Evolutionary conservation across 371 early-diverging fungal genomes (phyloP), one percentile per base, ranked within the genome.

Genomic region (Mucor ambiguus): DNA sequence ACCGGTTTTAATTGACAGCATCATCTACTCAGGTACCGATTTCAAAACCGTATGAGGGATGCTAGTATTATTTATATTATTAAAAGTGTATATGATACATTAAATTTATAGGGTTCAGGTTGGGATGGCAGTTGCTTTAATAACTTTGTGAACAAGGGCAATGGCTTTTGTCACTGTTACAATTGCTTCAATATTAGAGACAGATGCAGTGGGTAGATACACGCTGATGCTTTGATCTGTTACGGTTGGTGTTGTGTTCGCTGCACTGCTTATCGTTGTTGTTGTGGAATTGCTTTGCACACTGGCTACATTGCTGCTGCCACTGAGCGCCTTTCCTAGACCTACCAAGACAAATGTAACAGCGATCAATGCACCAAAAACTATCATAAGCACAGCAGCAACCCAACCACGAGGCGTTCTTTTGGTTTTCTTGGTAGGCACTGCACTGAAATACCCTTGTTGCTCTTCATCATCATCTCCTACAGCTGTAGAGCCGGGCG

Each of bases 401-500:
- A 65, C 20, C 65, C 65, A 64, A 7, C 61, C 49, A 2, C 61
- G 61, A 1, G 65, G 30, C 3, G 57, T 26, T 38, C 52, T 55
- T 20, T 60, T 69, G 11, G 30, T 26, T n/a, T 18, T 55, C 14
- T 56, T 59, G n/a, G 20, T 49, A 0, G 58, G 12, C 10, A 22
- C 5, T 16, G 29, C 18, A 33, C 44, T 44, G 20, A 63, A 62
- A 57, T 67, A 61, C 11, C 46, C 43, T 20, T 37, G 37, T 5
- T 32, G 44, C 54, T 63, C 59, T 56, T 32, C 60, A n/a, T 68
- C 68, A 12, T 63, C 68, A n/a, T 63, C 62, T 1, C 58, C 68
- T 12, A 67, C 63, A 5, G 68, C 68, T 14, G 68, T 67, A 2
- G 68, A 67, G 16, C 68, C 62, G n/a, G 68, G 68, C 9, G 68